Evolutionary conservation across 495 filamentous ascomycete genomes (phyloP), one percentile per base, ranked within the genome.

Genomic region (Parathielavia appendiculata): DNA sequence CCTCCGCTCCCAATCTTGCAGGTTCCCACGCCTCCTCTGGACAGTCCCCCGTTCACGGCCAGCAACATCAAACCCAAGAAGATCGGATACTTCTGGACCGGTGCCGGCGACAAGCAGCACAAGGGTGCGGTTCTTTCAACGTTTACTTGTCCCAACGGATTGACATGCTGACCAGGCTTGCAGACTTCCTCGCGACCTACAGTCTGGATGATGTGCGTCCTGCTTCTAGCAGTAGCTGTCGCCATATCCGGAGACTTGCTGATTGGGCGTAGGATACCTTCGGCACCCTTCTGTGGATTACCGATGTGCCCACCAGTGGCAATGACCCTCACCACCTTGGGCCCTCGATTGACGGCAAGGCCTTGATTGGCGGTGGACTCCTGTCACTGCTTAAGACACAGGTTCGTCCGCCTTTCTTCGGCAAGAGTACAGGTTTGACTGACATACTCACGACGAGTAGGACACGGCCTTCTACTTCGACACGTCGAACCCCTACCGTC

Each of bases 391-490:
- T 86, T 51, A 86, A 86, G 67, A 79, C 78, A 8, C 49, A 51
- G 49, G 49, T 51, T 5, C 2, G 47, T 50, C 16, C 23, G 4
- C 16, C 38, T 4, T 13, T 14, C 38, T n/a, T 14, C 38, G 38
- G 14, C 16, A 10, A 41, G n/a, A n/a, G n/a, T n/a, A n/a, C n/a
- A n/a, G n/a, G n/a, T n/a, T n/a, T 41, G 34, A 2, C 5, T 26
- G 9, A 38, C 16, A 14, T 22, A 11, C 14, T 26, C 17, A 20
- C 9, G 22, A 38, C 4, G 8, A n/a, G 14, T 79, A 83, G 73
- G 81, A 86, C 63, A 86, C 83, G 14, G 83, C 77, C 0, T 86
- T 81, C 69, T 86, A 83, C 72, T 86, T 85, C 51, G 82, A 86
- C 58, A 74, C 75, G 50, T 71, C 75, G 41, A 72, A 84, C 66